Evolutionary conservation across 306 rosid species (phyloP).

Genomic region (Notholithocarpus densiflorus): DNA sequence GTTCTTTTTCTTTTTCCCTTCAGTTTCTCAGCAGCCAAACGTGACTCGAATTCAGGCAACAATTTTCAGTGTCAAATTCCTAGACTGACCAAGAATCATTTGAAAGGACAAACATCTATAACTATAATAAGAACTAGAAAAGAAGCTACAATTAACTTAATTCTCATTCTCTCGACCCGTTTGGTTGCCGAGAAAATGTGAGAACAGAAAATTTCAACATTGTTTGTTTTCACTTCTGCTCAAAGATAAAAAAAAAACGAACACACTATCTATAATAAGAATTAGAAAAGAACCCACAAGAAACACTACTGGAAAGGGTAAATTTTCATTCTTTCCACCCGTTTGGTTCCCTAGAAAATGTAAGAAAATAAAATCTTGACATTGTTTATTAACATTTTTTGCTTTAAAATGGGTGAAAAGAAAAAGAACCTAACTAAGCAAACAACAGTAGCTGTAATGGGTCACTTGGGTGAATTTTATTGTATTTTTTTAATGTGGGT

Average conservation of each 20-base stretch:
- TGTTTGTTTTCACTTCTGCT: too few relatives aligned
- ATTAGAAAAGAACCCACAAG: not conserved
- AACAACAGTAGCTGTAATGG: not conserved
- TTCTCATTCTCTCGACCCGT: not conserved
- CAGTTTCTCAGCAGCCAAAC: not conserved
- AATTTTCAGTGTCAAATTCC: not conserved
- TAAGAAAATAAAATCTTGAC: not conserved
- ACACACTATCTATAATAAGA: not conserved
- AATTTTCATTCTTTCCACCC: not conserved
- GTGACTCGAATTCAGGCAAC: not conserved
- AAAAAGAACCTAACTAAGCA: not conserved
- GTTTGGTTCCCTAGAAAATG: not conserved
- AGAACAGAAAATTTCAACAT: not conserved
- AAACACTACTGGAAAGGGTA: not conserved
- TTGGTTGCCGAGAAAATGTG: not conserved
- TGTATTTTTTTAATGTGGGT: not conserved
- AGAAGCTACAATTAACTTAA: not conserved
- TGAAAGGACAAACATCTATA: not conserved
- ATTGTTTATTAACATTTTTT: too few relatives aligned
- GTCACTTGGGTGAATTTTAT: not conserved
- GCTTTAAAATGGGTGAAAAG: not conserved
- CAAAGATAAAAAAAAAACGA: not conserved
- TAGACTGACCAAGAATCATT: not conserved
- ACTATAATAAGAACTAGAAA: not conserved
- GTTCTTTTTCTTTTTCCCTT: not conserved